These are phyloP conservation scores for Calonectria pseudoreteaudii DNA, from an alignment of 2,329 filamentous ascomycete species.

Conservation along the genomic window DNA sequence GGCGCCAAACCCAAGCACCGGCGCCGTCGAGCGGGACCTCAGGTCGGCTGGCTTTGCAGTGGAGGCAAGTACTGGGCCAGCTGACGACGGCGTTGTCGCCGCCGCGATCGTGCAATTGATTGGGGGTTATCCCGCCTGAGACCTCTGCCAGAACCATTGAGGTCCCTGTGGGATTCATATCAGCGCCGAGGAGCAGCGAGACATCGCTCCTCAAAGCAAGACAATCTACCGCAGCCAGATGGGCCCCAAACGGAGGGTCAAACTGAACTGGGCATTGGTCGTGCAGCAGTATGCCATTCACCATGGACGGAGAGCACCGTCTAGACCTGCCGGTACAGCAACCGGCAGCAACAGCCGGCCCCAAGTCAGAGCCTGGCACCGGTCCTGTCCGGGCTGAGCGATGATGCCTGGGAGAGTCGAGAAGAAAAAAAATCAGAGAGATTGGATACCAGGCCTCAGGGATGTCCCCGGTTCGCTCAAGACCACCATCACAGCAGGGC, in stretches of 20 bases:
- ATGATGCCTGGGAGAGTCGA: slow-evolving; percentile 38
- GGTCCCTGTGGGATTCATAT: slow-evolving; percentile 19
- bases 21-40: slow-evolving; percentile 40
- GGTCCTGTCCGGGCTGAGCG: slow-evolving; percentile 40
- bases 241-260: slow-evolving; percentile 16
- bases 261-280: slow-evolving; percentile 11
- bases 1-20: slow-evolving; percentile 27
- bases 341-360: slow-evolving; percentile 41
- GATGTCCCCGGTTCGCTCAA: slow-evolving; percentile 36
- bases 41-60: slow-evolving; percentile 29
- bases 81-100: slow-evolving; percentile 28
- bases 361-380: slow-evolving; percentile 40
- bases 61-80: slow-evolving; percentile 29
- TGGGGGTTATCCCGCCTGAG: slow-evolving; percentile 21
- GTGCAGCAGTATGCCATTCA: slow-evolving; percentile 8
- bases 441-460: slow-evolving; percentile 41
- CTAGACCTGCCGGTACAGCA: slow-evolving; percentile 32
- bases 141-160: slow-evolving; percentile 21
- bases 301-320: slow-evolving; percentile 20
- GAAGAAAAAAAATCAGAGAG: slow-evolving; percentile 41
- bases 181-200: slow-evolving; percentile 22
- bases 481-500: slow-evolving; percentile 24
- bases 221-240: slow-evolving; percentile 1
- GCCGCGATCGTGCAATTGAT: slow-evolving; percentile 25
- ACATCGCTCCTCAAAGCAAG: slow-evolving; percentile 22